Conservation (phyloP, 768 basidiomycete species). For the Wakefieldia striispora region DNA sequence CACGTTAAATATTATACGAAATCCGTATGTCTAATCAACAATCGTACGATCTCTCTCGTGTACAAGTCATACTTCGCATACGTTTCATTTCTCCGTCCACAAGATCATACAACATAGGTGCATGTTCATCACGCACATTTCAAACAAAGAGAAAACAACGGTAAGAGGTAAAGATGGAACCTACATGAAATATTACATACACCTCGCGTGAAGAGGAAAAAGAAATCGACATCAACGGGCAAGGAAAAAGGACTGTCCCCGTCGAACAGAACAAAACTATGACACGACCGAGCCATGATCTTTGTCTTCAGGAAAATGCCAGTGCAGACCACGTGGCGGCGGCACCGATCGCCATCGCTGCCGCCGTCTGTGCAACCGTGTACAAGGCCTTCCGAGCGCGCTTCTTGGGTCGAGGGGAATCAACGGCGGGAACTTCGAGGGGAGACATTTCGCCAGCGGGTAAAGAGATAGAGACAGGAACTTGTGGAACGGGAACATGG, state of each 20-base stretch:
- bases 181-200: conserved; percentile 4
- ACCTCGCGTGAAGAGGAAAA: background rate
- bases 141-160: background rate
- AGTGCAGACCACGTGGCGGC: conserved; percentile 72
- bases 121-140: background rate
- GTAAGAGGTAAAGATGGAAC: background rate
- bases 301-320: conserved; percentile 50
- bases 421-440: background rate
- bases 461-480: background rate
- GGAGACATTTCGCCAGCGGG: background rate
- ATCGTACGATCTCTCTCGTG: no score
- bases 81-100: conserved; percentile 5
- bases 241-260: background rate
- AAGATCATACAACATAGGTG: conserved; percentile 5
- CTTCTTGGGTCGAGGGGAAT: conserved; percentile 37
- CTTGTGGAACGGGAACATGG: conserved; percentile 2
- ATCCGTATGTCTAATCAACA: no score
- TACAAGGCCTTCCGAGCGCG: conserved; percentile 40
- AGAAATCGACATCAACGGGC: background rate
- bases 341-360: conserved; percentile 64
- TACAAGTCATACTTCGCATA: background rate
- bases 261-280: background rate
- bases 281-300: background rate
- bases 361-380: conserved; percentile 54
- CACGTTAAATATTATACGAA: background rate